phyloP scores from a whole-genome alignment of 2,329 filamentous ascomycete species.

The Clathrospora elynae region DNA sequence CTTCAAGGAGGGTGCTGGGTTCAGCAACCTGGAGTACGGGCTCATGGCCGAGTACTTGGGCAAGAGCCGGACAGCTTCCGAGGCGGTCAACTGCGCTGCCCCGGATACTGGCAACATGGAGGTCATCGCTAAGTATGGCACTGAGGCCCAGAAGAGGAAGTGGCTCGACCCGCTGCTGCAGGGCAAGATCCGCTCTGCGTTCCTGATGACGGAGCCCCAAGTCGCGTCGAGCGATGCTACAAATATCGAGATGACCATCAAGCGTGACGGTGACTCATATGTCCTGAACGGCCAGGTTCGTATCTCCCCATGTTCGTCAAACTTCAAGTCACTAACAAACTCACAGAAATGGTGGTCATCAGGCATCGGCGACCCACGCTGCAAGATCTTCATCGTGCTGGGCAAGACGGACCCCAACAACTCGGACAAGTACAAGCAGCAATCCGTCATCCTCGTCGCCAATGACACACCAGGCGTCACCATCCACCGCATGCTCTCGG shows the following conservation, averaged over 20 bases:
- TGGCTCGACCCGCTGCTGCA: slow-evolving; percentile 84
- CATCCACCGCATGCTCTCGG: slow-evolving; percentile 90
- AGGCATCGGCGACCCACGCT: slow-evolving; percentile 89
- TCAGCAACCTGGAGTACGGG: slow-evolving; percentile 94
- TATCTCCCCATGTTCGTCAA: neutral
- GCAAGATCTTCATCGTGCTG: slow-evolving; percentile 94
- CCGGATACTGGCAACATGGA: slow-evolving; percentile 97
- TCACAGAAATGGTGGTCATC: slow-evolving; percentile 99
- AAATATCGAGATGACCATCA: slow-evolving; percentile 86
- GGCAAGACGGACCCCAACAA: slow-evolving; percentile 83
- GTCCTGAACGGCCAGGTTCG: slow-evolving; percentile 83
- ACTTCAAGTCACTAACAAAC: slow-evolving; percentile 54
- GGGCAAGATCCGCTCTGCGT: slow-evolving; percentile 84
- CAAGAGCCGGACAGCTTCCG: slow-evolving; percentile 74
- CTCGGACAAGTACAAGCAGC: slow-evolving; percentile 80
- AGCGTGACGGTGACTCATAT: slow-evolving; percentile 82
- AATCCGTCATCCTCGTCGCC: slow-evolving; percentile 90
- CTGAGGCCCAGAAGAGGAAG: slow-evolving; percentile 78
- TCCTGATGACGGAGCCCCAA: slow-evolving; percentile 92
- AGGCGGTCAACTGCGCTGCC: slow-evolving; percentile 83
- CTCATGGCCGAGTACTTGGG: slow-evolving; percentile 97
- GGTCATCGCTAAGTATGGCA: slow-evolving; percentile 89
- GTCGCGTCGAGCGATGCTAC: slow-evolving; percentile 89
- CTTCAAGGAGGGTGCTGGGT: slow-evolving; percentile 93
- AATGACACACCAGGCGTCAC: slow-evolving; percentile 80